Evolutionary conservation across 306 rosid species (phyloP).

Genomic region (Delonix regia): DNA sequence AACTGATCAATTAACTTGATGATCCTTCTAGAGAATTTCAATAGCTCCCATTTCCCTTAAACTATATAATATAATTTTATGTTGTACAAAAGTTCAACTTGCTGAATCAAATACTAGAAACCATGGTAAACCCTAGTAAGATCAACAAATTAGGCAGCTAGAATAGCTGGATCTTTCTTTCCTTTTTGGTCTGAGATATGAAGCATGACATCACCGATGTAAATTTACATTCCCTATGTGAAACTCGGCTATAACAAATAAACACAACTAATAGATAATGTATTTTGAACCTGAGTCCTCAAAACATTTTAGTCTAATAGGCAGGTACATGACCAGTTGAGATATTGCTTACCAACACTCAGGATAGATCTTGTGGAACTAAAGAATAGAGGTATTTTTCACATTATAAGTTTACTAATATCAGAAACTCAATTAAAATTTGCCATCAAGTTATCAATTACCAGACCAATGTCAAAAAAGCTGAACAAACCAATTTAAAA

Average conservation of each 20-base stretch:
- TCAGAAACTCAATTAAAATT: not conserved
- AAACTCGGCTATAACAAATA: not conserved
- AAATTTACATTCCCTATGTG: not conserved
- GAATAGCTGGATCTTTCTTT: not conserved
- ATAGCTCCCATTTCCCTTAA: not conserved
- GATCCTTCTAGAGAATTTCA: not conserved
- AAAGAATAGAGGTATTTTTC: not conserved
- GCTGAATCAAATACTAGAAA: not conserved
- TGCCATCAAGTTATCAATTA: not conserved
- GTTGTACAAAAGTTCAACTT: not conserved
- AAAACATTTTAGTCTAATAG: not conserved
- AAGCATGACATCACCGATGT: not conserved
- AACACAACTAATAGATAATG: not conserved
- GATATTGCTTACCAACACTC: not conserved
- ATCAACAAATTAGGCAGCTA: not conserved
- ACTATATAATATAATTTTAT: not conserved
- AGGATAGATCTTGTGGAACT: not conserved
- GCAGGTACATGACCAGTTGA: not conserved
- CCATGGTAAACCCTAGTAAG: not conserved
- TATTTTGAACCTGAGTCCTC: not conserved
- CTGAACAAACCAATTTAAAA: not conserved
- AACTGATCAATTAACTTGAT: not conserved
- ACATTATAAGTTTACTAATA: not conserved
- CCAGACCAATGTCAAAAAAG: not conserved
- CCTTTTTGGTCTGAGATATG: not conserved